These are phyloP conservation scores for Ophioceras dolichostomum DNA, from an alignment of 2,329 filamentous ascomycete species.

Conservation along the genomic window DNA sequence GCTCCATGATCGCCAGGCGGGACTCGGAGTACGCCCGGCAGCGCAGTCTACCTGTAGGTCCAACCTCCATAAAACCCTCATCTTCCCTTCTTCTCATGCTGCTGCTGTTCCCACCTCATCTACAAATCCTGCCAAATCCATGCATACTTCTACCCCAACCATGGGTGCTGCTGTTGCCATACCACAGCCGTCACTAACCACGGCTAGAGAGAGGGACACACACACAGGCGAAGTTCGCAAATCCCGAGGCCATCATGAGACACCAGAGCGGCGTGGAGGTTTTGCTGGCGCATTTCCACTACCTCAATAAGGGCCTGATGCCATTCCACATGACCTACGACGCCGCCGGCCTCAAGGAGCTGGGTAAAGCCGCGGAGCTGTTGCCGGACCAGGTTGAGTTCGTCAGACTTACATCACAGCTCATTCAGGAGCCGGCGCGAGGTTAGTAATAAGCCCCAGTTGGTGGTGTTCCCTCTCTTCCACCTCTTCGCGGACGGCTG, in stretches of 20 bases:
- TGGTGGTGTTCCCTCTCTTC: no score
- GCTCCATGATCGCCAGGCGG: conserved; percentile 10
- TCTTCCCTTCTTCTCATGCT: no score
- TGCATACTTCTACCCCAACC: no score
- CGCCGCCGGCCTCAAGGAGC: neutral
- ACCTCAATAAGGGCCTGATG: conserved; percentile 9
- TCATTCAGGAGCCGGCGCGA: neutral
- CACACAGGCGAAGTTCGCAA: neutral
- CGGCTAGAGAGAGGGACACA: no score
- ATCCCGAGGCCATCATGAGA: conserved; percentile 7
- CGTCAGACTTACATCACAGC: neutral
- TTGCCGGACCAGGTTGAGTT: neutral
- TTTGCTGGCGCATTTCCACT: conserved; percentile 11
- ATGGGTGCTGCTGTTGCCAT: no score
- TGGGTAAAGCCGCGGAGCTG: neutral
- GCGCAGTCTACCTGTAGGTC: neutral
- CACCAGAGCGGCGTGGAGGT: conserved; percentile 8
- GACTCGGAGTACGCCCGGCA: conserved; percentile 9
- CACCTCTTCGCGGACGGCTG: no score
- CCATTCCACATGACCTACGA: neutral
- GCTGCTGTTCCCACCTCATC: no score
- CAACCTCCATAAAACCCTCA: no score
- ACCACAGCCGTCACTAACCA: no score
- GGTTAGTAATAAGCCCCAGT: no score
- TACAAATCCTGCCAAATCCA: no score